Conservation (phyloP, 495 filamentous ascomycete genomes). For the Collariella sp. region DNA sequence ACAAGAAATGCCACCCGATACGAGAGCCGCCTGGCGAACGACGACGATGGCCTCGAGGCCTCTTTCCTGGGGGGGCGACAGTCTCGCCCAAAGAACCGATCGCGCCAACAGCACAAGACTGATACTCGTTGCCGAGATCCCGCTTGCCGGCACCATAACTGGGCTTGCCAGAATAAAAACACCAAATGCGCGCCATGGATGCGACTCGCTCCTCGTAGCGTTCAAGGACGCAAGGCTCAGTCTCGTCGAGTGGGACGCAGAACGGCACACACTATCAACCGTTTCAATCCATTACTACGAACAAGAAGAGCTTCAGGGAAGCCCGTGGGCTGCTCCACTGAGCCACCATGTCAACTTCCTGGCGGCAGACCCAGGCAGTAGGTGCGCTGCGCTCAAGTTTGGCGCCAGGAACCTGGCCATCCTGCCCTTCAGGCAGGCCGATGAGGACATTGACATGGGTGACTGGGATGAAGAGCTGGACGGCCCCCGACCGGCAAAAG, state of each 20-base stretch:
- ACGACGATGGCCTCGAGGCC: constrained; percentile 52
- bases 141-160: constrained; percentile 72
- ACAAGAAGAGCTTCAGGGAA: constrained; percentile 71
- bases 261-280: constrained; percentile 65
- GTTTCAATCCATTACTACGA: constrained; percentile 98
- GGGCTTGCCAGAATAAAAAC: constrained; percentile 69
- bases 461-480: constrained; percentile 78
- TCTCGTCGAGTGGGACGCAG: constrained; percentile 89
- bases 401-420: constrained; percentile 82
- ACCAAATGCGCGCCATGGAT: constrained; percentile 62
- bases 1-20: constrained; percentile 24
- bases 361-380: constrained; percentile 79
- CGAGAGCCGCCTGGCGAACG: constrained; percentile 41
- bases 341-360: constrained; percentile 66
- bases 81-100: constrained; percentile 45
- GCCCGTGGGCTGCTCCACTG: constrained; percentile 65
- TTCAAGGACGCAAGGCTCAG: constrained; percentile 86
- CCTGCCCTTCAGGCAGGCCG: constrained; percentile 81
- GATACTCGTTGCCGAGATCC: constrained; percentile 76
- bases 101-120: constrained; percentile 60
- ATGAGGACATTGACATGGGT: constrained; percentile 80
- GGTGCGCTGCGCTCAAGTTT: constrained; percentile 91
- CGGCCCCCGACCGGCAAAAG: constrained; percentile 43
- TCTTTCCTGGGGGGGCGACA: constrained; percentile 52
- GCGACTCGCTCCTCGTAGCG: constrained; percentile 73